Base-by-base conservation (phyloP, 2,329 filamentous ascomycete species). In the Alternaria postmessia region DNA sequence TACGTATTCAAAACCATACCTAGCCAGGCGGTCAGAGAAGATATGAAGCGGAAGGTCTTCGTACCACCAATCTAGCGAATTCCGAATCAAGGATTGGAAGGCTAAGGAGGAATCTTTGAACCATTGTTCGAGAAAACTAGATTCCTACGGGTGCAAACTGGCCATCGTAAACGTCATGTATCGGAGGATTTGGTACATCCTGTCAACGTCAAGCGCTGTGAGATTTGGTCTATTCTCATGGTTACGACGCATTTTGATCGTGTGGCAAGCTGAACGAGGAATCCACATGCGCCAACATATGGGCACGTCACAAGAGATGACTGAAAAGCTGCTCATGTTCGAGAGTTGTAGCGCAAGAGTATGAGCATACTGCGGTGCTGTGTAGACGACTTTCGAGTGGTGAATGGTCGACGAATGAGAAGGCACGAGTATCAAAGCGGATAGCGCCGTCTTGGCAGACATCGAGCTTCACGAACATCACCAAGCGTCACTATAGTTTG, bases 401-500 rank as follows among this genome's bases (percentile, higher is more conserved):
- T 16, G 46, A 24, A 49, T 1, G 18, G 16, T 16, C 36, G 36
- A 52, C 66, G 52, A 69, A 70, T 69, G 55, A 65, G 54, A 65
- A 18, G 34, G 42, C 44, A 24, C 26, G 48, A 61, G 57, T 69
- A 66, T 66, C 51, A 51, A 49, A 62, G 52, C 54, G 69, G 68
- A 57, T 59, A 56, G 55, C 58, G 51, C 68, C 68, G 66, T 42
- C 66, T 72, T 71, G 70, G 70, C 69, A 57, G 28, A 51, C 34
- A 51, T 67, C 61, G 65, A 72, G 66, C 61, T 67, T 60, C 63
- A 55, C 59, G 61, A 68, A 71, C 71, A 66, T 69, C 67, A 71
- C 51, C 61, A 61, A 68, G 66, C 69, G 68, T 62, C 65, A 67
- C 65, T 59, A 63, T 59, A 49, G 63, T 61, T 54, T 56, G 49